phyloP scores from a whole-genome alignment of 2,329 filamentous ascomycete genomes.

The Botrytis fabae region DNA sequence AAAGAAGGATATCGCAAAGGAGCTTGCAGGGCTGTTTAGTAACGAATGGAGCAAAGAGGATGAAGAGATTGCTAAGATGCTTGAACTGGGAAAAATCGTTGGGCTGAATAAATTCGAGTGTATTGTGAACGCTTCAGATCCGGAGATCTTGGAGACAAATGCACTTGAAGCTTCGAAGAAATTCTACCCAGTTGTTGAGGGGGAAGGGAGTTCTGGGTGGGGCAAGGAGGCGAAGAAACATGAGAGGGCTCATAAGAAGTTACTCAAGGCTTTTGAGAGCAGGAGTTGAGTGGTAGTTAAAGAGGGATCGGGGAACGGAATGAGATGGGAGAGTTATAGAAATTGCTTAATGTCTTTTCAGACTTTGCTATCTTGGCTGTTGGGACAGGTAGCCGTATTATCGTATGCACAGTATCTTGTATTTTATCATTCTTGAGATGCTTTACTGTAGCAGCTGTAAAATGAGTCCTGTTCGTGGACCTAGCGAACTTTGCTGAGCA shows the following conservation, averaged over 20 bases:
- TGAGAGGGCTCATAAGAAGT: constrained; percentile 12
- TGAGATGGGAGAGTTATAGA: not conserved
- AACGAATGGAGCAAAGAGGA: constrained; percentile 17
- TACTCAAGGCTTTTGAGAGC: not conserved
- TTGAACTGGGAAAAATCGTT: constrained; percentile 13
- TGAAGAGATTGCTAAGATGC: not conserved
- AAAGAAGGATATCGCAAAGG: constrained; percentile 8
- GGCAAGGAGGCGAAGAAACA: constrained; percentile 21
- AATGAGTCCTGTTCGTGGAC: not conserved
- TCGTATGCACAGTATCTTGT: not conserved
- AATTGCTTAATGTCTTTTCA: not conserved
- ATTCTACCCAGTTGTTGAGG: not conserved
- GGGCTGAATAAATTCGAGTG: constrained; percentile 18
- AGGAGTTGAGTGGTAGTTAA: not conserved
- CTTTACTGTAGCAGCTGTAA: not conserved
- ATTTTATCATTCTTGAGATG: not conserved
- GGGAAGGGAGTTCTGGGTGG: constrained; percentile 3
- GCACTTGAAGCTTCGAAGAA: not conserved
- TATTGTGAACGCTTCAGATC: constrained; percentile 17
- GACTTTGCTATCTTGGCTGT: not conserved
- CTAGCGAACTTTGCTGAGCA: not conserved
- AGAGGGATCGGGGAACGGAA: not conserved
- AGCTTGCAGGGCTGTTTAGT: not conserved
- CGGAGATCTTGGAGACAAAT: not conserved
- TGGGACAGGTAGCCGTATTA: not conserved